Percentiles rank a stretch among this genome's conserved stretches.
Evolutionary conservation across 371 early-diverging fungal genomes (phyloP).

Genomic region (Mortierella sp.): DNA sequence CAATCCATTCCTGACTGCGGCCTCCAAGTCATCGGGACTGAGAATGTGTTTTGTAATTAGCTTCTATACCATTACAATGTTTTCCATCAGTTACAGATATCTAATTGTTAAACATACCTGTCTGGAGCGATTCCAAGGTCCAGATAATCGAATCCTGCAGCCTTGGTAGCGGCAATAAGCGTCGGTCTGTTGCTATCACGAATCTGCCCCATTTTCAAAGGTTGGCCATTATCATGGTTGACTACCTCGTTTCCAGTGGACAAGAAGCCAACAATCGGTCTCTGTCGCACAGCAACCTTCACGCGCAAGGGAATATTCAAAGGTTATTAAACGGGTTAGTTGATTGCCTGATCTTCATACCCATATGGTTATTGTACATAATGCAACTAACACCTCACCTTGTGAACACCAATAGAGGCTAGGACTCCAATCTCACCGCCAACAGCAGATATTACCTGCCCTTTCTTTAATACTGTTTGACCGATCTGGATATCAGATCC

Average conservation of each 20-base stretch:
- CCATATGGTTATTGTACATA: neutral
- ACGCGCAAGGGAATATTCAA: neutral
- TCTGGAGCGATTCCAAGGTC: slow-evolving; percentile 88
- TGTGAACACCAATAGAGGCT: slow-evolving; percentile 79
- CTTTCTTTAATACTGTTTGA: slow-evolving; percentile 65
- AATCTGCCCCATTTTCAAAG: slow-evolving; percentile 74
- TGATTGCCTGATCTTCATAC: neutral
- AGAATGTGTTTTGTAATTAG: neutral
- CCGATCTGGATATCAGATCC: slow-evolving; percentile 83
- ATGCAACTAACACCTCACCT: slow-evolving; percentile 48
- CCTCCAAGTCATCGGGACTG: slow-evolving; percentile 68
- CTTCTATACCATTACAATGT: neutral
- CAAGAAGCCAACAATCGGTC: slow-evolving; percentile 84
- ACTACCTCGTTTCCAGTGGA: slow-evolving; percentile 93
- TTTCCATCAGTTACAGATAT: neutral
- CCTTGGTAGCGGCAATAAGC: slow-evolving; percentile 72
- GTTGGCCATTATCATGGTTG: slow-evolving; percentile 62
- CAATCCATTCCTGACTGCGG: slow-evolving; percentile 65
- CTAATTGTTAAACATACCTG: slow-evolving; percentile 41
- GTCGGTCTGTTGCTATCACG: slow-evolving; percentile 91
- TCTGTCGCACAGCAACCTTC: slow-evolving; percentile 74
- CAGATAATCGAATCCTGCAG: slow-evolving; percentile 73
- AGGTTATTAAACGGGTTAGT: neutral
- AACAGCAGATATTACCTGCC: slow-evolving; percentile 71
- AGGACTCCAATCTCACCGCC: slow-evolving; percentile 89